phyloP scores from a whole-genome alignment of 306 rosid species.

The Cucumis hystrix region DNA sequence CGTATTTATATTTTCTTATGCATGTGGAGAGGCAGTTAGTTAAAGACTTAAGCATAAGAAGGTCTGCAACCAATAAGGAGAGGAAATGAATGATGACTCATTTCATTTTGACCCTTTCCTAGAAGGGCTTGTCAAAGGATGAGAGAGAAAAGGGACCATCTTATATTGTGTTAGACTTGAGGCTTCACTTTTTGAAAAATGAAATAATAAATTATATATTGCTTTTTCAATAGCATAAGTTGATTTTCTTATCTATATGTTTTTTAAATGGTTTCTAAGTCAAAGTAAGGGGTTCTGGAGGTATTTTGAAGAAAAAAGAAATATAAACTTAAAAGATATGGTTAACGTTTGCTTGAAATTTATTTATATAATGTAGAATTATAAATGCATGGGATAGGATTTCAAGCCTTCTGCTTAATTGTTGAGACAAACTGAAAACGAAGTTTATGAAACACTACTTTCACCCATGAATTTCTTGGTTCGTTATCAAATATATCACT shows the following conservation, averaged over 20 bases:
- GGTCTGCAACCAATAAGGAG: neutral
- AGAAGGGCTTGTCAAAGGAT: neutral
- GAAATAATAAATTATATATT: neutral
- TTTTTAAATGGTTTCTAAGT: neutral
- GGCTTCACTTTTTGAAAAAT: neutral
- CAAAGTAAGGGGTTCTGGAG: neutral
- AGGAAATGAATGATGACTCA: neutral
- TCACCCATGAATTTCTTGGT: neutral
- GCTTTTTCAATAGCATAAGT: neutral
- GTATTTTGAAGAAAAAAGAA: neutral
- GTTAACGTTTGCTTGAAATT: neutral
- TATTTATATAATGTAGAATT: neutral
- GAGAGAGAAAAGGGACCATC: neutral
- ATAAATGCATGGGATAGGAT: neutral
- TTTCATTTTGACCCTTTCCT: neutral
- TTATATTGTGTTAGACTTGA: neutral
- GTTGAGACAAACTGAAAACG: neutral
- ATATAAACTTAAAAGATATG: neutral
- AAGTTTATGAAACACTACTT: neutral
- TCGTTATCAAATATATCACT: no score
- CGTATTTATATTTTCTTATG: neutral
- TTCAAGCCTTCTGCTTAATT: neutral
- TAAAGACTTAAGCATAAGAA: neutral
- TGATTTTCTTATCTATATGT: neutral
- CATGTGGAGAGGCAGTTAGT: neutral